A percentile compares a stretch with the other conserved stretches of the same genome.
Conservation (phyloP, 2,329 filamentous ascomycete genomes). For the Cladophialophora immunda region DNA sequence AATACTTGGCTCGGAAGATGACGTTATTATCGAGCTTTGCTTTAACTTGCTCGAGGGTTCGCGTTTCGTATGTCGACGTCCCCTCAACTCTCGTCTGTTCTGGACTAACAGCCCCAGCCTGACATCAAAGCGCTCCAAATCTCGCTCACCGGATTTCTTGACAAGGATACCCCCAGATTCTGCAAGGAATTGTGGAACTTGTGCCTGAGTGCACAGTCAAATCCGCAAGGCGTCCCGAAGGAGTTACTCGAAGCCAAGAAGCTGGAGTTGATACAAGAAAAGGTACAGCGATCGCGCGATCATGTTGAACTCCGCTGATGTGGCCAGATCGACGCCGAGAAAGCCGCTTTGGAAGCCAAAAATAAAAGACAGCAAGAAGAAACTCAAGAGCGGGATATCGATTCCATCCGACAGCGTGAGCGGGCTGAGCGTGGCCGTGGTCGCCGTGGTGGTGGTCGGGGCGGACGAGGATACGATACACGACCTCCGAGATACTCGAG, state of each 20-base stretch:
- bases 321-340: constrained; percentile 55
- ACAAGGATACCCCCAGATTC: constrained; percentile 87
- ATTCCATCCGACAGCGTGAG: constrained; percentile 68
- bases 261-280: constrained; percentile 90
- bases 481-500: constrained; percentile 59
- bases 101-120: constrained; percentile 65
- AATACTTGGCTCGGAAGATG: constrained; percentile 91
- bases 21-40: constrained; percentile 89
- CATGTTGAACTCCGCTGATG: constrained; percentile 9
- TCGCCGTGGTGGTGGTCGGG: constrained; percentile 48
- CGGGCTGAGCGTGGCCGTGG: constrained; percentile 47
- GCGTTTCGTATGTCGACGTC: constrained; percentile 70
- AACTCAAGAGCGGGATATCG: constrained; percentile 74
- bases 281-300: constrained; percentile 65
- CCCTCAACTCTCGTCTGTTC: neutral
- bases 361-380: constrained; percentile 49
- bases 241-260: constrained; percentile 97
- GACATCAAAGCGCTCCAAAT: constrained; percentile 97
- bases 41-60: constrained; percentile 75
- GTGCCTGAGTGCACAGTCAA: constrained; percentile 87
- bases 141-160: constrained; percentile 91
- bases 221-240: constrained; percentile 89
- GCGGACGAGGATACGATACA: constrained; percentile 57
- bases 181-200: constrained; percentile 95
- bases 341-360: constrained; percentile 59